Percentiles rank a stretch among this genome's conserved stretches.
phyloP scores from a whole-genome alignment of 164 flowering plant genomes.

The Chimonanthus praecox region DNA sequence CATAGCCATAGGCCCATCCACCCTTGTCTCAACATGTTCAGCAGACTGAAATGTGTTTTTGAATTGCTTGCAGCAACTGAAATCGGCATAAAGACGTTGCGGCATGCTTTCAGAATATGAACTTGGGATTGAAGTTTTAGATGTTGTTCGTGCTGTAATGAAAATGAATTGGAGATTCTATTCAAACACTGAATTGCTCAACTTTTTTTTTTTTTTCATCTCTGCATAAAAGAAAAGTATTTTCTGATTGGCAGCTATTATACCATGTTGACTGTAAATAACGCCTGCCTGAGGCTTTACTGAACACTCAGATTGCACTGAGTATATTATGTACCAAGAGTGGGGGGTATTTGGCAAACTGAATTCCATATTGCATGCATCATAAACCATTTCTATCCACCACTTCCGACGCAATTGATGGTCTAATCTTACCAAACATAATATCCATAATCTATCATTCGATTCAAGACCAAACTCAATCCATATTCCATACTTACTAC shows the following conservation, averaged over 20 bases:
- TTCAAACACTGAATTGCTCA: conserved; percentile 2
- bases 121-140: conserved; percentile 8
- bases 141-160: background rate
- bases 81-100: conserved; percentile 43
- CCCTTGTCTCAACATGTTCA: background rate
- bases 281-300: conserved; percentile 5
- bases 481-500: too few species aligned
- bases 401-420: too few species aligned
- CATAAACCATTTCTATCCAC: too few species aligned
- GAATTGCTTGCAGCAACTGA: conserved; percentile 45
- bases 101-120: background rate
- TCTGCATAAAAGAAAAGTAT: conserved; percentile 11
- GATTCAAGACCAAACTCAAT: too few species aligned
- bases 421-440: too few species aligned
- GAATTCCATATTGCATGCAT: too few species aligned
- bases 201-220: conserved; percentile 22
- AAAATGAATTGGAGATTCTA: conserved; percentile 16
- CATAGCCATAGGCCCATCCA: background rate
- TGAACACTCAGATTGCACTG: too few species aligned
- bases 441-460: too few species aligned
- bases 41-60: conserved; percentile 6
- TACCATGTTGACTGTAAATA: conserved; percentile 21
- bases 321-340: too few species aligned
- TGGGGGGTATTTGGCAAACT: too few species aligned
- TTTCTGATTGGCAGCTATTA: conserved; percentile 22